Base-by-base conservation (phyloP, 2,329 filamentous ascomycete species). In the Aspergillus felis region DNA sequence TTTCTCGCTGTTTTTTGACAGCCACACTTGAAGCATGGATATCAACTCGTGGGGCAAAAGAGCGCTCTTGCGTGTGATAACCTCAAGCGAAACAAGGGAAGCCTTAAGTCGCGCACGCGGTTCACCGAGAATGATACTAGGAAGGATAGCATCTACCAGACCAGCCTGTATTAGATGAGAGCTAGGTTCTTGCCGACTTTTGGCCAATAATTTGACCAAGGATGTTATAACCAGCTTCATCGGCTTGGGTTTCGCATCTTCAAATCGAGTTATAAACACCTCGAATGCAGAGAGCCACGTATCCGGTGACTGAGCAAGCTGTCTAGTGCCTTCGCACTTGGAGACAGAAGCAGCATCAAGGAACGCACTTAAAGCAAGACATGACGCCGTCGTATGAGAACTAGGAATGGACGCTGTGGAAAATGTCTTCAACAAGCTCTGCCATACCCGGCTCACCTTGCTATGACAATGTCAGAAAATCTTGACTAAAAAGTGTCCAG, bases 341-440 rank as follows among this genome's bases (percentile, higher is more conserved):
- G 78, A 76, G 12, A 63, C 61, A 17, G 64, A 56, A 9, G 73
- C 71, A 12, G 72, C 68, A 59, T 78, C 72, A 24, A 81, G 62
- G 53, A 78, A 79, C 22, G 73, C 73, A 56, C 75, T 76, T 28
- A 79, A 54, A 6, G 77, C 74, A 70, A 79, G 80, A 59, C 76
- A 78, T 41, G 73, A 72, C 6, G 74, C 71, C 25, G 74, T 70
- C 17, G 72, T 73, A 66, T 81, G 78, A 42, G 63, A 63, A 59
- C 68, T 67, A 20, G 75, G 68, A 48, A 78, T 68, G 42, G 70
- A 71, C 20, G 72, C 67, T 27, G 66, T 71, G 27, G 70, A 71
- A 59, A 77, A 74, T 48, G 78, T 80, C 57, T 70, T 62, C 47
- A 77, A 62, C 29, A 81, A 61, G 48, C 69, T 73, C 47, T 71